Evolutionary conservation across 306 rosid species (phyloP).

Genomic region (Quercus robur): DNA sequence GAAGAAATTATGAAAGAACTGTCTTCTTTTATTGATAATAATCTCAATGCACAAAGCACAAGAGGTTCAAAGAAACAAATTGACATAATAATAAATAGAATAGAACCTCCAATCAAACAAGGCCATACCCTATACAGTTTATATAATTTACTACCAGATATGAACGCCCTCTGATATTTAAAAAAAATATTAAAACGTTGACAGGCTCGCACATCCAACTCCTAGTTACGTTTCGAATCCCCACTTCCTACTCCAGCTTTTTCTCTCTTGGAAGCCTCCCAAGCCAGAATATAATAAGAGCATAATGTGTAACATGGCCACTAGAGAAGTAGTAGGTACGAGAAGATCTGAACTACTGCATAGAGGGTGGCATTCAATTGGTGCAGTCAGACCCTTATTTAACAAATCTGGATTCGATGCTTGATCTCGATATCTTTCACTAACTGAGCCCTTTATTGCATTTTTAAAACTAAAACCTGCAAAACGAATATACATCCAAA

Average conservation of each 20-base stretch:
- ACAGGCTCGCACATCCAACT: slow-evolving; percentile 34
- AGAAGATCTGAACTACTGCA: slow-evolving; percentile 33
- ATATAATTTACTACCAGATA: neutral
- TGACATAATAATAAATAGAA: slow-evolving; percentile 44
- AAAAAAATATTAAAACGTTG: slow-evolving; percentile 20
- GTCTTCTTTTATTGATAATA: neutral
- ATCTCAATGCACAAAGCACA: neutral
- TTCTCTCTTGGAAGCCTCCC: neutral
- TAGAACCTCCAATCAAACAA: slow-evolving; percentile 39
- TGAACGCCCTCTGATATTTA: neutral
- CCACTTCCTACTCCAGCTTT: slow-evolving; percentile 32
- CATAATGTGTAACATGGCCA: slow-evolving; percentile 50
- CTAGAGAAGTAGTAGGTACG: slow-evolving; percentile 38
- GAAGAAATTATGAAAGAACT: neutral
- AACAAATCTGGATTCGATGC: slow-evolving; percentile 44
- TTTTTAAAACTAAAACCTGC: slow-evolving; percentile 67
- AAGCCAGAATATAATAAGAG: slow-evolving; percentile 36
- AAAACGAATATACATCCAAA: neutral
- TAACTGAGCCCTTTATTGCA: slow-evolving; percentile 63
- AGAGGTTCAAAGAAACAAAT: neutral
- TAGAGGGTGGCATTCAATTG: slow-evolving; percentile 20
- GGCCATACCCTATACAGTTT: slow-evolving; percentile 35
- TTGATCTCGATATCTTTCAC: slow-evolving; percentile 38
- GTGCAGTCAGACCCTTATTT: slow-evolving; percentile 56
- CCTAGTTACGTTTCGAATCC: slow-evolving; percentile 34